Percentiles rank a stretch among this genome's conserved stretches.
These are phyloP conservation scores for Pseudogymnoascus pannorum DNA, from an alignment of 2,329 filamentous ascomycete genomes.

Conservation along the genomic window DNA sequence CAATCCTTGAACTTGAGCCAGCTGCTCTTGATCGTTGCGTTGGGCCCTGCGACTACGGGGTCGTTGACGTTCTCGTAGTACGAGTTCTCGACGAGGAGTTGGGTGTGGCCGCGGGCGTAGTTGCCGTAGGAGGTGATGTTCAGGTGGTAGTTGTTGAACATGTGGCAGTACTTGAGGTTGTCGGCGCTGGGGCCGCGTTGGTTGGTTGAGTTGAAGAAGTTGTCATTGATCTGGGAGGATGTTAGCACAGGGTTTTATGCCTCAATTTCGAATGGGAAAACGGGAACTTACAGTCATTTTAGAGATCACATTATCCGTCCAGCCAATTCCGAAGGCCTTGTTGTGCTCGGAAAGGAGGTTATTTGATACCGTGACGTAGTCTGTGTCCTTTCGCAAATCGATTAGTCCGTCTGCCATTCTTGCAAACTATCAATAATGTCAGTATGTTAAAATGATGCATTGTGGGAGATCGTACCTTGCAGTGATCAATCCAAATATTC, in stretches of 20 bases:
- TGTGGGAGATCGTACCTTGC: slow-evolving; percentile 10
- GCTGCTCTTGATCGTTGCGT: slow-evolving; percentile 17
- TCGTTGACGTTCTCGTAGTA: slow-evolving; percentile 22
- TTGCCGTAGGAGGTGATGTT: slow-evolving; percentile 23
- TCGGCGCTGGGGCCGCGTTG: slow-evolving; percentile 21
- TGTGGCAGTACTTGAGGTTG: slow-evolving; percentile 19
- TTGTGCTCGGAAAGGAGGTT: slow-evolving; percentile 21
- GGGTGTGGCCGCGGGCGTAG: slow-evolving; percentile 20
- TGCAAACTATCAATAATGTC: background rate
- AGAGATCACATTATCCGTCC: slow-evolving; percentile 21
- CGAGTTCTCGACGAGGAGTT: slow-evolving; percentile 20
- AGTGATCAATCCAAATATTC: slow-evolving; percentile 23
- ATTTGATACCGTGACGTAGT: slow-evolving; percentile 22
- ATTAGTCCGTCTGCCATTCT: slow-evolving; percentile 21
- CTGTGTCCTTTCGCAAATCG: slow-evolving; percentile 21
- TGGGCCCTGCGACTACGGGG: slow-evolving; percentile 17
- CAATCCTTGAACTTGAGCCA: slow-evolving; percentile 19
- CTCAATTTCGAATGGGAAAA: background rate
- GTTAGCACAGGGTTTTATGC: background rate
- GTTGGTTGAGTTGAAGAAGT: slow-evolving; percentile 22
- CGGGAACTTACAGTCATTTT: slow-evolving; percentile 14
- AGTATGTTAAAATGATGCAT: background rate
- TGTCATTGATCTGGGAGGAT: slow-evolving; percentile 17
- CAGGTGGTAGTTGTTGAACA: slow-evolving; percentile 21
- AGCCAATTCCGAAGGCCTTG: slow-evolving; percentile 23